Evolutionary conservation across 176 grass and related monocot genomes (phyloP), one percentile per base, ranked within the genome.

Genomic region (Phoenix dactylifera): DNA sequence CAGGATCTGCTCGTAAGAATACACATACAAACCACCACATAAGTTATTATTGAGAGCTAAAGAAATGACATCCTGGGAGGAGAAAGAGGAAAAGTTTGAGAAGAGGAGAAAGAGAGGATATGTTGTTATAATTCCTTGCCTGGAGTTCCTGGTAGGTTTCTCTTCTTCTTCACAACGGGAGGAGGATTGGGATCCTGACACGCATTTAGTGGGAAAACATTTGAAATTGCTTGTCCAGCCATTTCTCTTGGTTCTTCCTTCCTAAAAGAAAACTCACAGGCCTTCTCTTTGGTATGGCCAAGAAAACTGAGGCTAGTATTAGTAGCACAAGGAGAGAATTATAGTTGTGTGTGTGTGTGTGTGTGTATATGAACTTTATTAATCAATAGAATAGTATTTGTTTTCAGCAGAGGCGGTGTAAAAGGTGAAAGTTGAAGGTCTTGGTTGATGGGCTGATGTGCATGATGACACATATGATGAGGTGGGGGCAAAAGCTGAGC

Each of bases 91-190:
- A 14, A 44, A 44, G 35, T 12, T 10, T 14, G 35, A 14, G 35
- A 44, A 39, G 35, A 44, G 9, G 10, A 14, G 10, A 14, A 14
- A 44, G 9, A 3, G 35, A 44, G 35, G 35, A 44, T 44, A 44
- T 44, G 35, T 44, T 17, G 1, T 16, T 17, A 15, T 51, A 4
- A 53, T 25, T 24, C 28, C 80, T 85, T 87, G 68, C 91, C 91
- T 90, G 92, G 92, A 63, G 87, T 97, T n/a, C 92, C 92, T 39
- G 92, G 92, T 44, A 97, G 92, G 63, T 70, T 97, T 68, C 92
- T 62, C 80, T 97, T 97, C 92, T 91, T 97, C 87, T 97, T 96
- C 16, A 66, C 25, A 14, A 77, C 77, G 18, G 65, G 77, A 68
- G 83, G 75, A 29, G 24, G 67, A 50, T 54, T 69, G 64, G 56